phyloP scores from a whole-genome alignment of 768 basidiomycete species.

The Mycena alexandri region DNA sequence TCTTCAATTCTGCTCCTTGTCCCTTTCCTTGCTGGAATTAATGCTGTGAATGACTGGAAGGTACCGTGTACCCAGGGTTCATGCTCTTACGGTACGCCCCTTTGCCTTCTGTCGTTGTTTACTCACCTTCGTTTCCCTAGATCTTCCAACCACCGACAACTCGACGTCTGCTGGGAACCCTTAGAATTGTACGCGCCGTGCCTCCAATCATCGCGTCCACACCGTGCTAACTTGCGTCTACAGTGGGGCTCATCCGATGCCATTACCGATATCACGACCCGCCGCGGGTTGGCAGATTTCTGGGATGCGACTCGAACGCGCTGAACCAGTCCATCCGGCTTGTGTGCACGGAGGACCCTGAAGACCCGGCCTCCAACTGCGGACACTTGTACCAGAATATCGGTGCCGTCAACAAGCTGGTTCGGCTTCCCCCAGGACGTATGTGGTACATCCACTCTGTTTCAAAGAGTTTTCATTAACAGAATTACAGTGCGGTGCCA shows the following conservation, averaged over 20 bases:
- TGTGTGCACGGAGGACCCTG: slow-evolving; percentile 45
- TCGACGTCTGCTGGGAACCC: slow-evolving; percentile 7
- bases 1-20: not conserved
- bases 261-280: slow-evolving; percentile 54
- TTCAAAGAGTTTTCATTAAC: not conserved
- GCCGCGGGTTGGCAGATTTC: slow-evolving; percentile 56
- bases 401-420: slow-evolving; percentile 49
- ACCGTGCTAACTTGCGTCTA: not conserved
- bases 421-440: slow-evolving; percentile 51
- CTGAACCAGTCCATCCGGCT: slow-evolving; percentile 50
- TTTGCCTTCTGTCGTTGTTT: no score
- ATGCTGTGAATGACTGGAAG: slow-evolving; percentile 25
- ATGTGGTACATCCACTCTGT: slow-evolving; percentile 11
- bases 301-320: slow-evolving; percentile 48
- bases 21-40: not conserved
- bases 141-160: slow-evolving; percentile 6
- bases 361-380: slow-evolving; percentile 40
- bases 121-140: not conserved
- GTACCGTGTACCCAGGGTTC: slow-evolving; percentile 21
- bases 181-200: slow-evolving; percentile 24
- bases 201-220: no score
- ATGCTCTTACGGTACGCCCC: slow-evolving; percentile 22
- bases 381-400: slow-evolving; percentile 45
- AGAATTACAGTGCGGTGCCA: slow-evolving; percentile 25
- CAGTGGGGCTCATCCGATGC: slow-evolving; percentile 41